phyloP scores from a whole-genome alignment of 2,329 filamentous ascomycete species.

The Colletotrichum tamarilloi region DNA sequence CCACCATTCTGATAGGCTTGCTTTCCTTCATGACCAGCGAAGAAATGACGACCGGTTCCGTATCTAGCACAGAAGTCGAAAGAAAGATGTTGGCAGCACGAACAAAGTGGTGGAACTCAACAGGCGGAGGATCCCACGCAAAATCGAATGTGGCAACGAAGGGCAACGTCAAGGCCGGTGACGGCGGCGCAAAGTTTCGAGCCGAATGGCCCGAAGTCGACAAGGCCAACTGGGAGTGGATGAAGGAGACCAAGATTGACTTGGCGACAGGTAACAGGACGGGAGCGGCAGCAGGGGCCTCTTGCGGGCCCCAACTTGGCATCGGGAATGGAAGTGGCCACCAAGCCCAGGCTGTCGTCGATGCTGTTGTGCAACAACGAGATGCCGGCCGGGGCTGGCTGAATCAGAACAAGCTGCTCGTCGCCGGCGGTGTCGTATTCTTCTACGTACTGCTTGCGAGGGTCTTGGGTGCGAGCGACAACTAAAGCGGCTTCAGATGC shows the following conservation, averaged over 20 bases:
- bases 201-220: slow-evolving; percentile 92
- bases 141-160: slow-evolving; percentile 66
- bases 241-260: slow-evolving; percentile 85
- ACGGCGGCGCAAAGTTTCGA: slow-evolving; percentile 91
- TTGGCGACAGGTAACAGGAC: slow-evolving; percentile 76
- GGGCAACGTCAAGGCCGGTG: slow-evolving; percentile 89
- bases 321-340: slow-evolving; percentile 70
- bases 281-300: slow-evolving; percentile 54
- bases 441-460: slow-evolving; percentile 86
- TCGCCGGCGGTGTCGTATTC: slow-evolving; percentile 78
- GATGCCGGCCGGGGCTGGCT: slow-evolving; percentile 88
- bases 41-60: slow-evolving; percentile 96
- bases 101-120: slow-evolving; percentile 96
- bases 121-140: slow-evolving; percentile 81
- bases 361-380: slow-evolving; percentile 78
- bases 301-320: slow-evolving; percentile 66
- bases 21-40: slow-evolving; percentile 98
- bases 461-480: slow-evolving; percentile 67
- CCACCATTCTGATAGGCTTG: slow-evolving; percentile 93
- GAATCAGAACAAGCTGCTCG: slow-evolving; percentile 79
- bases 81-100: slow-evolving; percentile 80
- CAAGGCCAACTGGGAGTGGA: slow-evolving; percentile 91
- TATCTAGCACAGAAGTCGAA: slow-evolving; percentile 81
- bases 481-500: not conserved
- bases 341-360: slow-evolving; percentile 79